Percentiles rank a stretch among this genome's conserved stretches.
Evolutionary conservation across 176 grass and related monocot species (phyloP).

Genomic region (Carex scoparia): DNA sequence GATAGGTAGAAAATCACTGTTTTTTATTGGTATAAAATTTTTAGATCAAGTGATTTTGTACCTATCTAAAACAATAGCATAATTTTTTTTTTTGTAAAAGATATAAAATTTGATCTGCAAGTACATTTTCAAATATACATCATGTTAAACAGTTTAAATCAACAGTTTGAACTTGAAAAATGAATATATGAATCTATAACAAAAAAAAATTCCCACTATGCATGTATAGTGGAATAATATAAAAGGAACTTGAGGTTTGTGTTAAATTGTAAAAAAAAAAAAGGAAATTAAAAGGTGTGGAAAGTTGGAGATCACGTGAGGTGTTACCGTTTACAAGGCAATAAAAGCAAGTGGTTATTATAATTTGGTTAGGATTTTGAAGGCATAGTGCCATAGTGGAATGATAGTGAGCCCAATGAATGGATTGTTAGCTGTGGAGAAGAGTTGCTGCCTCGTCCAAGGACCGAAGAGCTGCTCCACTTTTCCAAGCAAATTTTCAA

Average conservation of each 20-base stretch:
- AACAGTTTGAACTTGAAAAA: no score
- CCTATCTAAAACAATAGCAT: no score
- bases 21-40: no score
- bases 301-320: slow-evolving; percentile 6
- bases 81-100: no score
- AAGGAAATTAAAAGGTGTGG: background rate
- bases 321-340: slow-evolving; percentile 19
- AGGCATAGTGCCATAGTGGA: background rate
- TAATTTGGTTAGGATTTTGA: background rate
- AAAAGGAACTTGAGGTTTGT: background rate
- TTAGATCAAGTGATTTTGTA: no score
- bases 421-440: background rate
- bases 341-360: slow-evolving; percentile 18
- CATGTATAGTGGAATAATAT: no score
- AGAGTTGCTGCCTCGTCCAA: background rate
- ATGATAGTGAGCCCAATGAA: background rate
- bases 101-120: no score
- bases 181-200: no score
- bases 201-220: no score
- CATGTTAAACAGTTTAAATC: no score
- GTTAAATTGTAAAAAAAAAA: background rate
- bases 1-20: no score
- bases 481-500: background rate
- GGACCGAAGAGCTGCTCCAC: background rate
- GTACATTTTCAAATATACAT: no score